Evolutionary conservation across 257 asterid species (phyloP), one percentile per base, ranked within the genome.

Genomic region (Rauvolfia tetraphylla): DNA sequence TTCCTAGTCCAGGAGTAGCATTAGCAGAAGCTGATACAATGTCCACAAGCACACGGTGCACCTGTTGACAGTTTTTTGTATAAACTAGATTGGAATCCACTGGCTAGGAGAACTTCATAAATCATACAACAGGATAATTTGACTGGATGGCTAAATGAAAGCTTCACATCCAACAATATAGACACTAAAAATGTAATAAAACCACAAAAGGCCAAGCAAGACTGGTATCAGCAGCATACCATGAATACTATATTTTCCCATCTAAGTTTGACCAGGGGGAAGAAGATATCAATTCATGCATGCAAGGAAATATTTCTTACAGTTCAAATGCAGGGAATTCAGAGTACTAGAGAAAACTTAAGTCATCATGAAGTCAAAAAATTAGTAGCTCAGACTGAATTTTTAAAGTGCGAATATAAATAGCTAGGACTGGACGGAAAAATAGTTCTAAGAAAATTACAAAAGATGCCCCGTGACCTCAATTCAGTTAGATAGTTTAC

Each of bases 1-100:
- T 90, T 79, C 99, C 99, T 69, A 95, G 98, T 80, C 99, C 99
- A 29, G 99, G 96, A 38, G 99, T 95, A 73, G 95, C 92, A 82
- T 93, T 95, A 62, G 98, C 98, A 87, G 99, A 81, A 78, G 97
- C 86, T 78, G 98, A 86, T 76, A 95, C 97, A 73, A 95, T 89
- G 56, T 91, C 97, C 75, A 90, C 87, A 73, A 95, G 97, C 70
- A 92, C 98, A 44, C 98, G 92, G 76, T 95, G 98, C 86, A 95
- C 99, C 97, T 95, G 69, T 27, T 49, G 46, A 76, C 59, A 51
- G 71, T 54, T 51, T 76, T 44, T 69, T 31, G 1, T 13, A 77
- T 17, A 71, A 72, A 70, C 41, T 68, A 70, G n/a, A 51, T 68
- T 65, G 77, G 38, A 51, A 5, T 36, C 27, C 49, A 44, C 13